Conservation (phyloP, 192 early-diverging fungal genomes). For the Backusella australiensis region DNA sequence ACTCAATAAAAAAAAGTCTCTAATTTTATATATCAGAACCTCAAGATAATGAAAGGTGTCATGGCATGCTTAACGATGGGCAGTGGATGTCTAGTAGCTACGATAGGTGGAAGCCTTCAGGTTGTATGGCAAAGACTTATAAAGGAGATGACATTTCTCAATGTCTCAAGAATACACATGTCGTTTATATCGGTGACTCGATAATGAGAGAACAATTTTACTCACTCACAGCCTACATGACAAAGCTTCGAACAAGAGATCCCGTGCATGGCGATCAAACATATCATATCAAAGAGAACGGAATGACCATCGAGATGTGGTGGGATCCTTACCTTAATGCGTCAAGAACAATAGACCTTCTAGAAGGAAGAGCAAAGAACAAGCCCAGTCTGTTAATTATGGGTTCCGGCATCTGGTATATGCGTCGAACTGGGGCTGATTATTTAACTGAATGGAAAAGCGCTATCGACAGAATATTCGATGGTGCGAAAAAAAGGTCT, state of each 20-base stretch:
- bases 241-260: constrained; percentile 37
- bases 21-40: constrained; percentile 30
- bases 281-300: constrained; percentile 20
- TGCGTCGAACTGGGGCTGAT: constrained; percentile 49
- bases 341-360: constrained; percentile 30
- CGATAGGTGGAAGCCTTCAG: constrained; percentile 57
- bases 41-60: constrained; percentile 38
- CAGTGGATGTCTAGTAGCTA: constrained; percentile 45
- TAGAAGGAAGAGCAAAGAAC: constrained; percentile 5
- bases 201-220: constrained; percentile 62
- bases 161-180: constrained; percentile 48
- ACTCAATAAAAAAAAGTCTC: not conserved
- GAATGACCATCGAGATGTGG: constrained; percentile 51
- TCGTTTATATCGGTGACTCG: constrained; percentile 71
- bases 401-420: constrained; percentile 64
- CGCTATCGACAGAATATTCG: constrained; percentile 40
- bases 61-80: constrained; percentile 47
- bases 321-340: constrained; percentile 75
- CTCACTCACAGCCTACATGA: constrained; percentile 45
- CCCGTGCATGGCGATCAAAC: constrained; percentile 11
- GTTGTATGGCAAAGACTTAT: constrained; percentile 61
- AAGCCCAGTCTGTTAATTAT: constrained; percentile 43
- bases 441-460: constrained; percentile 46
- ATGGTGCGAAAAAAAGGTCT: constrained; percentile 18
- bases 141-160: constrained; percentile 29